A percentile compares a stretch with the other conserved stretches of the same genome.
phyloP scores from a whole-genome alignment of 345 rosid species.

The Lumnitzera racemosa region DNA sequence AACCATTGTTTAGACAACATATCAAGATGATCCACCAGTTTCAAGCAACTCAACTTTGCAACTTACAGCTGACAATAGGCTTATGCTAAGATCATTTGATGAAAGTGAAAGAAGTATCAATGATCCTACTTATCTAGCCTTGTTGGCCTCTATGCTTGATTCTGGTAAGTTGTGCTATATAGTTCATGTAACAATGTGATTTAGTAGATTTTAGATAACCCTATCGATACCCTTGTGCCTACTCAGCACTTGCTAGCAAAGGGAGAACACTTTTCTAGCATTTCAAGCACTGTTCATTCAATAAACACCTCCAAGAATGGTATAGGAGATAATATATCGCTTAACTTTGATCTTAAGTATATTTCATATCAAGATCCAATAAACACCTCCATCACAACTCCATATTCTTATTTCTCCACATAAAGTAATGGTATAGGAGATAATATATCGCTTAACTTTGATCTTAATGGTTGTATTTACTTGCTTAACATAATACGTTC shows the following conservation, averaged over 20 bases:
- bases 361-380: no score
- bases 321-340: conserved; percentile 19
- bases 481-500: not conserved
- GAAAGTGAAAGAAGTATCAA: conserved; percentile 2
- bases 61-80: conserved; percentile 13
- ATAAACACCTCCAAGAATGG: conserved; percentile 19
- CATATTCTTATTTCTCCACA: conserved; percentile 12
- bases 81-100: conserved; percentile 7
- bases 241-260: conserved; percentile 11
- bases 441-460: conserved; percentile 14
- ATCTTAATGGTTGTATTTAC: conserved; percentile 15
- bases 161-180: conserved; percentile 22
- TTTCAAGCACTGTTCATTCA: conserved; percentile 14
- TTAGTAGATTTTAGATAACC: conserved; percentile 26
- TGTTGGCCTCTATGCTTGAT: conserved; percentile 23
- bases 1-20: conserved; percentile 23
- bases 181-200: not conserved
- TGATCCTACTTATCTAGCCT: not conserved
- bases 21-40: conserved; percentile 17
- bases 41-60: conserved; percentile 10
- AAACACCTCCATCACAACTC: not conserved
- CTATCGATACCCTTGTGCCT: conserved; percentile 25
- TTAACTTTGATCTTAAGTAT: no score
- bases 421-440: not conserved
- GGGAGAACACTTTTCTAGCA: conserved; percentile 12